These are phyloP conservation scores for Exophiala calicioides DNA, from an alignment of 2,329 filamentous ascomycete genomes.

Conservation along the genomic window DNA sequence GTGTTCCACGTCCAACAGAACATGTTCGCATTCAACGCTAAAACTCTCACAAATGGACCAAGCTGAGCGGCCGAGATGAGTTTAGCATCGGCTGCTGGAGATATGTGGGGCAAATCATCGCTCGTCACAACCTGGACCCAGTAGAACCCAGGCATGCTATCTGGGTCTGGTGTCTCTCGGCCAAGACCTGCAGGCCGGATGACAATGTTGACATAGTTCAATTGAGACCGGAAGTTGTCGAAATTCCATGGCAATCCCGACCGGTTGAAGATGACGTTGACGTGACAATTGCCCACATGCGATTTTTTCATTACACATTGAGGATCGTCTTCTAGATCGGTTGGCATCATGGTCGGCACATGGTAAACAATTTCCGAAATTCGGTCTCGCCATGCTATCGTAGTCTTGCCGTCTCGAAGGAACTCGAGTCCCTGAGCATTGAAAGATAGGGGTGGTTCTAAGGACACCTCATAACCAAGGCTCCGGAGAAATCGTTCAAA, in stretches of 20 bases:
- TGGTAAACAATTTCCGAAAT: constrained; percentile 96
- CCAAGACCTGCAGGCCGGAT: constrained; percentile 72
- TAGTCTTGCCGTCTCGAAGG: constrained; percentile 80
- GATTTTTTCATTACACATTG: constrained; percentile 82
- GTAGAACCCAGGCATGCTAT: constrained; percentile 63
- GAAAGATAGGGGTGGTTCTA: constrained; percentile 75
- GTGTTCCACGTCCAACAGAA: constrained; percentile 85
- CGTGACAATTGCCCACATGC: constrained; percentile 96
- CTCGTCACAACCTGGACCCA: constrained; percentile 87
- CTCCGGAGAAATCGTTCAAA: constrained; percentile 83
- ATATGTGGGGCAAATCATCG: constrained; percentile 86
- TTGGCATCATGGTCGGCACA: constrained; percentile 96
- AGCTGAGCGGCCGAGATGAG: constrained; percentile 81
- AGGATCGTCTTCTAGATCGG: constrained; percentile 72
- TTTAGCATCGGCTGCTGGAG: constrained; percentile 84
- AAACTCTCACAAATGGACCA: constrained; percentile 79
- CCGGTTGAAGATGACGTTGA: constrained; percentile 98
- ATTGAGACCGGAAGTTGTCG: constrained; percentile 88
- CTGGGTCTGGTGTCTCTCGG: constrained; percentile 38
- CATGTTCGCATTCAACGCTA: constrained; percentile 90
- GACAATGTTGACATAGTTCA: constrained; percentile 97
- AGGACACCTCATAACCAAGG: constrained; percentile 75
- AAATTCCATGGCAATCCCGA: constrained; percentile 87
- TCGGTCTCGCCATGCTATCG: constrained; percentile 91
- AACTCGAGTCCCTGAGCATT: constrained; percentile 91